These are phyloP conservation scores for Asterionellopsis glacialis DNA, from an alignment of 108 stramenopile species.

Conservation along the genomic window DNA sequence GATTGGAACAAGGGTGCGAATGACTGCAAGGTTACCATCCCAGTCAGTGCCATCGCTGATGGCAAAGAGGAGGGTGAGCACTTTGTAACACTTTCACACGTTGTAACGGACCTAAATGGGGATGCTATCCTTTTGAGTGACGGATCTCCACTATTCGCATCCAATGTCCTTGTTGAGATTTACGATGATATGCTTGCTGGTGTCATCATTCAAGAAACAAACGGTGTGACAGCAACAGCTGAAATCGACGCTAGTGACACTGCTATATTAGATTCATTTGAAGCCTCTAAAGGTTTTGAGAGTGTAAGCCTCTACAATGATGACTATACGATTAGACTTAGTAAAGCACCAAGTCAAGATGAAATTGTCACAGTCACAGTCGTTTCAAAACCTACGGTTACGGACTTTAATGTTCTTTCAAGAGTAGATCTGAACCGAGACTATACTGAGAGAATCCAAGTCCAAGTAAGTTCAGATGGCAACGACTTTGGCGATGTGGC, in stretches of 20 bases:
- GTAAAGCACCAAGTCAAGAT: too few relatives aligned
- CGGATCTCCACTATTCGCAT: constrained; percentile 12
- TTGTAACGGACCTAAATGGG: constrained; percentile 1
- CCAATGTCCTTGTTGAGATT: constrained; percentile 22
- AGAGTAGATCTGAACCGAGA: too few relatives aligned
- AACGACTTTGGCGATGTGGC: background rate
- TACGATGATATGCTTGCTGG: constrained; percentile 28
- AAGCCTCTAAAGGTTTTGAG: too few relatives aligned
- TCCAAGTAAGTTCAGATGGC: constrained; percentile 5
- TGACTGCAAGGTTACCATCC: constrained; percentile 21
- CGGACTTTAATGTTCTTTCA: too few relatives aligned
- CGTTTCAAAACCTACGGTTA: too few relatives aligned
- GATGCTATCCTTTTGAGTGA: constrained; percentile 15
- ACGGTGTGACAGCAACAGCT: constrained; percentile 21
- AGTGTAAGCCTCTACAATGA: too few relatives aligned
- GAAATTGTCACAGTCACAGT: too few relatives aligned
- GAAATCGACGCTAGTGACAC: constrained; percentile 23
- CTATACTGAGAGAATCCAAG: constrained; percentile 9
- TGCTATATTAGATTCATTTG: too few relatives aligned
- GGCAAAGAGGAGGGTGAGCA: constrained; percentile 18
- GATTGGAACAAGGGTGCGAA: background rate
- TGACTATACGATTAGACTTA: too few relatives aligned
- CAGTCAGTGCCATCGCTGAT: constrained; percentile 14
- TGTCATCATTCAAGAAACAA: constrained; percentile 20
- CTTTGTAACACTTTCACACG: constrained; percentile 22